Evolutionary conservation across 1,284 basidiomycete genomes (phyloP).

Genomic region (Sporisorium reilianum): DNA sequence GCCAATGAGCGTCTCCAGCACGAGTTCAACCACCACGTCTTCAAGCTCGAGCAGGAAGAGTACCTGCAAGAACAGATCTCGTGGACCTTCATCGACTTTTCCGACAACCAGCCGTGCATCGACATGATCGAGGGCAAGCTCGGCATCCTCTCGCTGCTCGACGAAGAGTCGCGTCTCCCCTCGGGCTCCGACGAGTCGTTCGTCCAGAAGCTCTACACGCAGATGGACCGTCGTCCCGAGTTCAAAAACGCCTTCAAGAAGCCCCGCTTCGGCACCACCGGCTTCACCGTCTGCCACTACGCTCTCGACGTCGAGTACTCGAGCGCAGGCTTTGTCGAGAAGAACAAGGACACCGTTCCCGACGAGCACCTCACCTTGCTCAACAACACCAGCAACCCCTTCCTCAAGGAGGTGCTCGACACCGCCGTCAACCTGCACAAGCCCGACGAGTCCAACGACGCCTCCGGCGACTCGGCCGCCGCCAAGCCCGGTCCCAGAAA

Average conservation of each 20-base stretch:
- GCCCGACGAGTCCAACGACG: slow-evolving; percentile 44
- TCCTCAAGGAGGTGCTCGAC: slow-evolving; percentile 94
- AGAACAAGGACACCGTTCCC: slow-evolving; percentile 98
- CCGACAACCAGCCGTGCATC: slow-evolving; percentile 97
- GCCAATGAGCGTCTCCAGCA: slow-evolving; percentile 93
- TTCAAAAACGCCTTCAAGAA: slow-evolving; percentile 95
- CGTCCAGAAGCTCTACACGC: slow-evolving; percentile 90
- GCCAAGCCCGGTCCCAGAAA: slow-evolving; percentile 53
- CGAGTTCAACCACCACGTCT: slow-evolving; percentile 78
- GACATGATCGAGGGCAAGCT: slow-evolving; percentile 98
- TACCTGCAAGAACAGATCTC: slow-evolving; percentile 98
- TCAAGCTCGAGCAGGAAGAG: slow-evolving; percentile 94
- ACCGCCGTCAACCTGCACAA: slow-evolving; percentile 50
- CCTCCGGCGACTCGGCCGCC: slow-evolving; percentile 13
- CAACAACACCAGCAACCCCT: slow-evolving; percentile 85
- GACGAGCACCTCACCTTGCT: slow-evolving; percentile 95
- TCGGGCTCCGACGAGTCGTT: slow-evolving; percentile 93
- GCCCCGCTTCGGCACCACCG: slow-evolving; percentile 94
- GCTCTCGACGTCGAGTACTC: slow-evolving; percentile 98
- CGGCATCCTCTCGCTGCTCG: slow-evolving; percentile 91
- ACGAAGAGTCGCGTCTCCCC: slow-evolving; percentile 97
- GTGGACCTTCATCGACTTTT: slow-evolving; percentile 99
- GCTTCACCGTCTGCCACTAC: slow-evolving; percentile 98
- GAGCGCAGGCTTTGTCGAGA: slow-evolving; percentile 97
- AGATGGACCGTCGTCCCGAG: slow-evolving; percentile 82